Evolutionary conservation across 306 rosid genomes (phyloP).

Genomic region (Quercus dentata): DNA sequence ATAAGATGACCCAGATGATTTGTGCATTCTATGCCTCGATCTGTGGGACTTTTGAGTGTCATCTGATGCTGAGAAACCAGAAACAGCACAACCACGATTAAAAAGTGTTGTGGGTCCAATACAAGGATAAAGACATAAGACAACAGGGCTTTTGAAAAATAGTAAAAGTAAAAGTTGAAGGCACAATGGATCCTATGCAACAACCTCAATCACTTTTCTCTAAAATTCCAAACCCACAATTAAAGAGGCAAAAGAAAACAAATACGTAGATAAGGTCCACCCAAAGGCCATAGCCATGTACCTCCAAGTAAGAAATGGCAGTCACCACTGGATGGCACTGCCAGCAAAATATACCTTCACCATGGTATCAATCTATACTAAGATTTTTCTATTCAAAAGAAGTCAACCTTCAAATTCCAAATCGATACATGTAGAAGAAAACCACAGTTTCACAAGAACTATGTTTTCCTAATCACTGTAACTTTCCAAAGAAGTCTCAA

Average conservation of each 20-base stretch:
- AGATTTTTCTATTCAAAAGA: conserved; percentile 15
- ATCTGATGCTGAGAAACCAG: conserved; percentile 69
- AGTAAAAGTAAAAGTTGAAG: conserved; percentile 51
- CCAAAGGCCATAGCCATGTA: neutral
- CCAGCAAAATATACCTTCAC: conserved; percentile 18
- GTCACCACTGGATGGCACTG: conserved; percentile 18
- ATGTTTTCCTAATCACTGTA: neutral
- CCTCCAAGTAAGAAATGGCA: neutral
- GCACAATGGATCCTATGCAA: conserved; percentile 82
- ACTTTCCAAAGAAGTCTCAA: neutral
- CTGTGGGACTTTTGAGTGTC: conserved; percentile 87
- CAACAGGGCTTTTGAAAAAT: conserved; percentile 33
- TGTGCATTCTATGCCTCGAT: conserved; percentile 85
- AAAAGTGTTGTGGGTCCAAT: conserved; percentile 43
- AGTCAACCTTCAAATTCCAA: conserved; percentile 6
- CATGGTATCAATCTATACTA: conserved; percentile 11
- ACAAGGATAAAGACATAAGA: conserved; percentile 40
- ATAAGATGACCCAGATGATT: conserved; percentile 85
- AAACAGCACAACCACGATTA: conserved; percentile 36
- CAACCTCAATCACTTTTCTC: conserved; percentile 43
- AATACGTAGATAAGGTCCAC: conserved; percentile 15
- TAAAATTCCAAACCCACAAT: conserved; percentile 33
- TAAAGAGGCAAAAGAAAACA: conserved; percentile 36
- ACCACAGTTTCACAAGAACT: conserved; percentile 3
- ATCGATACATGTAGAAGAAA: neutral